These are phyloP conservation scores for Pythium sukuiense DNA, from an alignment of 352 stramenopile species.

Conservation along the genomic window DNA sequence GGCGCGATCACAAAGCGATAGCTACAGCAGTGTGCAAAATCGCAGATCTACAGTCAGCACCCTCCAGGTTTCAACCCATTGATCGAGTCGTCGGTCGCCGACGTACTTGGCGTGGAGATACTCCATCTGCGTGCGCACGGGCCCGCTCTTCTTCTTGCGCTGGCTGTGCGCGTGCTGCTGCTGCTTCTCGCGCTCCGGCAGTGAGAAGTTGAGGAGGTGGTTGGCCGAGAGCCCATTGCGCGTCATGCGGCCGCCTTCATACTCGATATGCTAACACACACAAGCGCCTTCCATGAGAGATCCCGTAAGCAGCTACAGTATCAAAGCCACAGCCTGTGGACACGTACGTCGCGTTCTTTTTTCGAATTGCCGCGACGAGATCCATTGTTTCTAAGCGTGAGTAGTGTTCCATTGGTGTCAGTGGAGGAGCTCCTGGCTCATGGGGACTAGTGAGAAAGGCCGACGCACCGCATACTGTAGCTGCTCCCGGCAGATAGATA, in stretches of 20 bases:
- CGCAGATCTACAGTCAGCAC: background rate
- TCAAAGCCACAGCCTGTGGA: background rate
- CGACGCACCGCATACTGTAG: slow-evolving; percentile 20
- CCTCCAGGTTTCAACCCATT: background rate
- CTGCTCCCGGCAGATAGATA: background rate
- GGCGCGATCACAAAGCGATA: slow-evolving; percentile 83
- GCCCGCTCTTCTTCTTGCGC: slow-evolving; percentile 40
- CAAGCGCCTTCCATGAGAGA: too few relatives aligned
- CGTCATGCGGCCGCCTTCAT: slow-evolving; percentile 45
- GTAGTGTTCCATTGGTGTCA: background rate
- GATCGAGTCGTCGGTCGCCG: background rate
- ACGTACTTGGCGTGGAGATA: slow-evolving; percentile 84
- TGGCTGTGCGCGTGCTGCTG: slow-evolving; percentile 46
- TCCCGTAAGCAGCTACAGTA: background rate
- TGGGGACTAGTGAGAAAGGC: background rate
- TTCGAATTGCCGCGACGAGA: slow-evolving; percentile 25
- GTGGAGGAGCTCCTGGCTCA: too few relatives aligned
- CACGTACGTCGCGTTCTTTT: slow-evolving; percentile 30
- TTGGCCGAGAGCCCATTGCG: slow-evolving; percentile 77
- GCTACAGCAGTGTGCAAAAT: slow-evolving; percentile 26
- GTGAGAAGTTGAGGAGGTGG: slow-evolving; percentile 82
- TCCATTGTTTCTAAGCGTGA: slow-evolving; percentile 23
- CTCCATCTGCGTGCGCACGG: slow-evolving; percentile 73
- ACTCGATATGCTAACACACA: slow-evolving; percentile 26
- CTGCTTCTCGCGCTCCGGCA: slow-evolving; percentile 68